Evolutionary conservation across 441 rosid species (phyloP), one percentile per base, ranked within the genome.

Genomic region (Erysimum cheiri): DNA sequence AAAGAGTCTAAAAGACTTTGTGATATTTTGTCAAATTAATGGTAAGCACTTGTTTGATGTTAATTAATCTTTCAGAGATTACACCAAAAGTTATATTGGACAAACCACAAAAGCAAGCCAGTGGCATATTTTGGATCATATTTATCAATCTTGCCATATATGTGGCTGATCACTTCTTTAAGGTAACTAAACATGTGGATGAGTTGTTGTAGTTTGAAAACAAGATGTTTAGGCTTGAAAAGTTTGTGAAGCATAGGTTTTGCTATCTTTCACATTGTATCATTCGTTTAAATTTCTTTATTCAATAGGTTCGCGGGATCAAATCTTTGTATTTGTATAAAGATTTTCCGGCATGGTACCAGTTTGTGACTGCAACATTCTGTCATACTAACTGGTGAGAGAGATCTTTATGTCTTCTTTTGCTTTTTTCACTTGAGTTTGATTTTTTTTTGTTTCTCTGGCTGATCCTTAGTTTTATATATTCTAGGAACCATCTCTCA

Each of bases 311-410:
- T 19, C 53, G 53, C 26, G 1, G 6, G 3, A 47, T 47, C 53
- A 47, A 47, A 48, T 48, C 29, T 19, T 1, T 48, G 53, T 48
- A 48, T 48, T 9, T 48, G n/a, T 48, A 22, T 48, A 2, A 5
- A 5, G 29, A 48, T 22, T 10, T 10, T 22, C 54, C 54, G n/a
- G 54, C 11, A 22, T 48, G 54, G 54, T 48, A 48, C n/a, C 54
- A 48, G 54, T 48, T 48, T 48, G 54, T 48, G 54, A 48, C 54
- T 4, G 29, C 54, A 22, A 9, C 54, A 1, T 48, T 48, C 31
- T 48, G 29, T 48, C 54, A 48, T 48, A 3, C 28, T 19, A 22
- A 48, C 54, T 48, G 54, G 54, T 48, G 6, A 48, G 31, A 48
- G 29, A 48, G 31, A 47, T 13, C 29, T 48, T 13, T 47, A 8